Evolutionary conservation across 768 basidiomycete genomes (phyloP).

Genomic region (Boletus subparvulus): DNA sequence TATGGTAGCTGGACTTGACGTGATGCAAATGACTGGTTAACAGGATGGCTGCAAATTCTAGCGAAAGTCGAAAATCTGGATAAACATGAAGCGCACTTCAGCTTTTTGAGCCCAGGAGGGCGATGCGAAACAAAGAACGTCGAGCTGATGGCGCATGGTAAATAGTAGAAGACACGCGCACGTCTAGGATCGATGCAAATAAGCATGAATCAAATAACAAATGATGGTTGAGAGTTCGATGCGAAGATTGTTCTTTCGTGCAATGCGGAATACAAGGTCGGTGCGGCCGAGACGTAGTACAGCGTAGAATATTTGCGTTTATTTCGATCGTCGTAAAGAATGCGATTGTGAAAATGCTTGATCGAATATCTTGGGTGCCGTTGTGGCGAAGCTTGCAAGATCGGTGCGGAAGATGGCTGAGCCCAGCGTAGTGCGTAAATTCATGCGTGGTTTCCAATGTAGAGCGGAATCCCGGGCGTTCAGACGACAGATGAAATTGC

Average conservation of each 20-base stretch:
- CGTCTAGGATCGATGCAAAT: constrained; percentile 35
- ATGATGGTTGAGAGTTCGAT: constrained; percentile 32
- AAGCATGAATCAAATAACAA: constrained; percentile 35
- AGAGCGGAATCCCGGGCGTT: constrained; percentile 13
- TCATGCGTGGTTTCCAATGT: constrained; percentile 26
- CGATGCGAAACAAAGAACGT: constrained; percentile 20
- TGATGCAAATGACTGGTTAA: constrained; percentile 26
- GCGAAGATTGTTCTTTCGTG: constrained; percentile 33
- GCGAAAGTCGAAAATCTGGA: constrained; percentile 18
- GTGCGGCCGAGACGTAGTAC: constrained; percentile 16
- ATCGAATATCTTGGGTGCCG: constrained; percentile 21
- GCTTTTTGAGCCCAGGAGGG: constrained; percentile 26
- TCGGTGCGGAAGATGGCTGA: constrained; percentile 30
- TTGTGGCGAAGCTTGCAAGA: constrained; percentile 28
- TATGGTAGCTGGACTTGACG: constrained; percentile 21
- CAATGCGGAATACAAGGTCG: constrained; percentile 21
- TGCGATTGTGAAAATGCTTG: constrained; percentile 25
- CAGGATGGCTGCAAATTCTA: constrained; percentile 30
- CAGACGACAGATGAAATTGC: constrained; percentile 24
- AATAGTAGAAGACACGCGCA: constrained; percentile 29
- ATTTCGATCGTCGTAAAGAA: constrained; percentile 24
- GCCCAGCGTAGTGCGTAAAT: constrained; percentile 23
- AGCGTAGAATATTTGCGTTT: constrained; percentile 26
- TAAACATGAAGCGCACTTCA: constrained; percentile 31
- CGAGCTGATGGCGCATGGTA: constrained; percentile 28